Evolutionary conservation across 805 yeast genomes (phyloP).

Genomic region (Starmerella khaoyaiensis): DNA sequence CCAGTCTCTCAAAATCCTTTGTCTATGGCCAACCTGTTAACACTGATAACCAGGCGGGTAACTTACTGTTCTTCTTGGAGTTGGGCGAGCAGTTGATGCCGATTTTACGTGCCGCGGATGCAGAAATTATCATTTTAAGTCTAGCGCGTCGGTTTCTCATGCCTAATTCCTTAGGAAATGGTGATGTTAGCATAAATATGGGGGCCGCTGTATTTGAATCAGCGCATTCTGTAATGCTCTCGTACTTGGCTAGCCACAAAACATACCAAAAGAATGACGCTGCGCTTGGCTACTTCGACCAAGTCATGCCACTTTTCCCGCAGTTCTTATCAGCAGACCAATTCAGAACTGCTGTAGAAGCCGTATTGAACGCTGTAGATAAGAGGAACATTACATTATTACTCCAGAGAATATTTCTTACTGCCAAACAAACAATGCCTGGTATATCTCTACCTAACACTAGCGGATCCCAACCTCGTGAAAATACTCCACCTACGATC

Average conservation of each 20-base stretch:
- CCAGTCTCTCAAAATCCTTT: slow-evolving; percentile 8
- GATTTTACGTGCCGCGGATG: slow-evolving; percentile 1
- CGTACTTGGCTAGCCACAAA: slow-evolving; percentile 24
- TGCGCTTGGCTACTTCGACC: slow-evolving; percentile 34
- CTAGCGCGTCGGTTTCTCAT: slow-evolving; percentile 13
- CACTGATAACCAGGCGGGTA: slow-evolving; percentile 12
- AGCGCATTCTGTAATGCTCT: slow-evolving; percentile 47
- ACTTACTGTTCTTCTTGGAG: slow-evolving; percentile 16
- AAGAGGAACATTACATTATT: slow-evolving; percentile 31
- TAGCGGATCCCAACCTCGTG: slow-evolving; percentile 15
- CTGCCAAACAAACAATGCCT: slow-evolving; percentile 27
- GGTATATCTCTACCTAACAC: slow-evolving; percentile 25
- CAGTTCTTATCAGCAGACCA: slow-evolving; percentile 40
- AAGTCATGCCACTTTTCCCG: slow-evolving; percentile 47
- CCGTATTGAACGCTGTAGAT: slow-evolving; percentile 36
- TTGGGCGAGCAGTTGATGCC: slow-evolving; percentile 18
- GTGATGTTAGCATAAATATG: too few species aligned
- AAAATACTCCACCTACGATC: slow-evolving; percentile 24
- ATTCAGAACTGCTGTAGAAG: slow-evolving; percentile 43
- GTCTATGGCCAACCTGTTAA: slow-evolving; percentile 8
- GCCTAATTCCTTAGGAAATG: slow-evolving; percentile 17
- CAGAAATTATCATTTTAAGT: slow-evolving; percentile 12
- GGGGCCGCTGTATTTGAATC: slow-evolving; percentile 35
- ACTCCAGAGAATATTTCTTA: slow-evolving; percentile 33
- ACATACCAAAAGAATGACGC: slow-evolving; percentile 20